Conservation (phyloP, 2,329 filamentous ascomycete species). For the Westerdykella ornata region DNA sequence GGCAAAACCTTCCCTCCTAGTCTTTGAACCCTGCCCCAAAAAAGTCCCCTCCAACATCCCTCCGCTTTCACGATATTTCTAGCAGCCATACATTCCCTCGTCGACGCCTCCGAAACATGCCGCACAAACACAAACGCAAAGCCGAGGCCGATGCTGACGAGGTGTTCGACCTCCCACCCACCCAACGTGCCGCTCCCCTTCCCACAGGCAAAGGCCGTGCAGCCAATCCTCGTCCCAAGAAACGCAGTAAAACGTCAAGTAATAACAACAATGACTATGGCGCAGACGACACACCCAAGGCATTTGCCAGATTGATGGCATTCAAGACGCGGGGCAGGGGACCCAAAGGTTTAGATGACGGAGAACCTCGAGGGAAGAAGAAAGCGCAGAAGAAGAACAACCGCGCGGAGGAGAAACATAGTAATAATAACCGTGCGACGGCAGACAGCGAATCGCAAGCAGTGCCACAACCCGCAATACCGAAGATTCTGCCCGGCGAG, state of each 20-base stretch:
- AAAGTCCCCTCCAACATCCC: neutral
- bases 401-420: constrained; percentile 5
- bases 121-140: constrained; percentile 77
- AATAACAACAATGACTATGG: constrained; percentile 47
- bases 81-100: neutral
- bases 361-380: constrained; percentile 35
- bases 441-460: constrained; percentile 20
- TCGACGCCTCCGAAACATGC: constrained; percentile 51
- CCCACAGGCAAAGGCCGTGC: constrained; percentile 45
- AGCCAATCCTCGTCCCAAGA: constrained; percentile 26
- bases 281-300: constrained; percentile 76
- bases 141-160: constrained; percentile 34
- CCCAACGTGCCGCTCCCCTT: constrained; percentile 53
- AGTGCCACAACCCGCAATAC: constrained; percentile 29
- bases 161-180: constrained; percentile 55
- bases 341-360: constrained; percentile 62
- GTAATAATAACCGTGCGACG: constrained; percentile 10
- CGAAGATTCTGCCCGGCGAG: constrained; percentile 77
- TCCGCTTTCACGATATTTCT: neutral
- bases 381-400: constrained; percentile 7
- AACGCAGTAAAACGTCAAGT: constrained; percentile 34
- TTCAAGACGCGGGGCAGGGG: constrained; percentile 54
- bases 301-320: constrained; percentile 80
- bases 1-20: neutral
- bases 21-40: neutral